Percentiles rank a stretch among this genome's conserved stretches.
Evolutionary conservation across 176 grass and related monocot species (phyloP).

Genomic region (Rhynchospora pubera): DNA sequence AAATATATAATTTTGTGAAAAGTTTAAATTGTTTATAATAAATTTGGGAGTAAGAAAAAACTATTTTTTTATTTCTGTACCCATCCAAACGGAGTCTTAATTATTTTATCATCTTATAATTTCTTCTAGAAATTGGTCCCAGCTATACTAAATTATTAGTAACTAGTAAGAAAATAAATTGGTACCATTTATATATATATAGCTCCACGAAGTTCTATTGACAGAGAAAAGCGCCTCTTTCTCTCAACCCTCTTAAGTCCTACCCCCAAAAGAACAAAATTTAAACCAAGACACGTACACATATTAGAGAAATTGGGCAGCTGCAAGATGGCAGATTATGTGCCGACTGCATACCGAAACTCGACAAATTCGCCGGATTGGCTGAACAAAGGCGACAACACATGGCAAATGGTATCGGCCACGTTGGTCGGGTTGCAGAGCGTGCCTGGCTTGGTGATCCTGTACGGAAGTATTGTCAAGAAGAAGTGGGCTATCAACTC

Average conservation of each 20-base stretch:
- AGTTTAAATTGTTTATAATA: no score
- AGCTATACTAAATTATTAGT: no score
- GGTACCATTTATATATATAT: no score
- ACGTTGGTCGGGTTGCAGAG: slow-evolving; percentile 67
- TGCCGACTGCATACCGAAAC: slow-evolving; percentile 41
- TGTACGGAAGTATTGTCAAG: slow-evolving; percentile 89
- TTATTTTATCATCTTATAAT: neutral
- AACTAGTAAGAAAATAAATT: no score
- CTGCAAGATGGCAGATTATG: slow-evolving; percentile 2
- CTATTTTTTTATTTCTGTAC: no score
- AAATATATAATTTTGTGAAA: no score
- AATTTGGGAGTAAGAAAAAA: no score
- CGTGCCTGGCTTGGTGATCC: slow-evolving; percentile 63
- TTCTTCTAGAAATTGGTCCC: no score
- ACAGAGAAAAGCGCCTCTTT: neutral
- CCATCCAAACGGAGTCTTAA: no score
- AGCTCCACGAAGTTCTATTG: no score
- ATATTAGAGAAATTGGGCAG: neutral
- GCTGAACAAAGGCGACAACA: slow-evolving; percentile 89
- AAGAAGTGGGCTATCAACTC: slow-evolving; percentile 97
- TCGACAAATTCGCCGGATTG: slow-evolving; percentile 41
- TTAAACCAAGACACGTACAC: neutral
- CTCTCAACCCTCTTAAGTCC: neutral
- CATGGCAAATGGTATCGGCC: slow-evolving; percentile 75
- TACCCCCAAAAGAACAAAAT: neutral